Percentiles rank a stretch among this genome's conserved stretches.
These are phyloP conservation scores for Mucor mucedo DNA, from an alignment of 371 early-diverging fungal genomes.

Conservation along the genomic window DNA sequence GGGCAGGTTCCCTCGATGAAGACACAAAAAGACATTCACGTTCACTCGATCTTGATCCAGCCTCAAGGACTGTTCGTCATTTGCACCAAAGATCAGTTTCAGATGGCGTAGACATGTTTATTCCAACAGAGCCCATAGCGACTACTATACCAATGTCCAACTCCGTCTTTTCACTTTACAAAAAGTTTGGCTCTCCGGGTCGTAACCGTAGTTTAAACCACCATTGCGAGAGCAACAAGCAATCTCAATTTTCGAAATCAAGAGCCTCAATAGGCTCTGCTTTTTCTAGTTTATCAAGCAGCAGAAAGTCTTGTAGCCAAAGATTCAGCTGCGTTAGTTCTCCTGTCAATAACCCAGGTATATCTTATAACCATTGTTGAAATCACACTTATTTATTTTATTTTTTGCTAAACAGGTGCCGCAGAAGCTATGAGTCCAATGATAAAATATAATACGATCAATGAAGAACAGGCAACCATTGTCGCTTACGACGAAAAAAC, in stretches of 20 bases:
- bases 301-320: neutral
- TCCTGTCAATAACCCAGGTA: conserved; percentile 14
- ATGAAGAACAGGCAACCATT: conserved; percentile 7
- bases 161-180: conserved; percentile 28
- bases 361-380: neutral
- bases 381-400: too few relatives aligned
- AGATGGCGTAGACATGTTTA: conserved; percentile 20
- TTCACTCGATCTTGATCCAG: conserved; percentile 26
- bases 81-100: conserved; percentile 30
- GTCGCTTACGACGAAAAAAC: neutral
- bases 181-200: conserved; percentile 23
- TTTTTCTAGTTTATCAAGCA: conserved; percentile 20
- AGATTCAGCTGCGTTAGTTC: conserved; percentile 12
- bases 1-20: conserved; percentile 29
- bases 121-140: conserved; percentile 4
- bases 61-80: conserved; percentile 3
- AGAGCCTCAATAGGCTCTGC: conserved; percentile 27
- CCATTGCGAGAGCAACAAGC: conserved; percentile 7
- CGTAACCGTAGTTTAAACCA: conserved; percentile 12
- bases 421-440: conserved; percentile 14
- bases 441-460: conserved; percentile 1
- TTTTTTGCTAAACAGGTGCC: conserved; percentile 4
- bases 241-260: conserved; percentile 19
- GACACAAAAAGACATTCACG: conserved; percentile 22
- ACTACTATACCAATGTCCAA: neutral